phyloP scores from a whole-genome alignment of 1,284 basidiomycete genomes.

The Irpex rosettiformis region DNA sequence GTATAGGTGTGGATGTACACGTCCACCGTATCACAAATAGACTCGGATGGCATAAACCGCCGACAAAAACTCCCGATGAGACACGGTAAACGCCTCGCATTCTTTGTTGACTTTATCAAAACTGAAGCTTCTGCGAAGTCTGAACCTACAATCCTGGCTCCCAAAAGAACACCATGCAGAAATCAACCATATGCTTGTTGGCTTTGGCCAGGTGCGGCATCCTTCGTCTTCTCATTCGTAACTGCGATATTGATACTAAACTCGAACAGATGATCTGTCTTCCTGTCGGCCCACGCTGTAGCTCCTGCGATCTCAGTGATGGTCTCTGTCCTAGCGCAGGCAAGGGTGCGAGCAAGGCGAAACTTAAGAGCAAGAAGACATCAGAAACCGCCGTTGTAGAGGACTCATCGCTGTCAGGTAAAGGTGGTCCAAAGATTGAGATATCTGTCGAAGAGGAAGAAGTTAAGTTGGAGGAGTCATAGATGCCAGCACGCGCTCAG shows the following conservation, averaged over 20 bases:
- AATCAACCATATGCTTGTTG: constrained; percentile 88
- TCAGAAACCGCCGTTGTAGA: background rate
- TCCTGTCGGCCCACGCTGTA: constrained; percentile 82
- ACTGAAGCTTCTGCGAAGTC: constrained; percentile 34
- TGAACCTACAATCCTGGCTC: constrained; percentile 91
- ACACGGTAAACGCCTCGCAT: constrained; percentile 54
- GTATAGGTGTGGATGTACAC: constrained; percentile 95
- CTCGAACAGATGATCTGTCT: constrained; percentile 73
- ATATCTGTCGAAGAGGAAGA: constrained; percentile 33
- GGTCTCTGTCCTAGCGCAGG: constrained; percentile 63
- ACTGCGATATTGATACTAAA: background rate
- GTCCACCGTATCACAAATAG: constrained; percentile 95
- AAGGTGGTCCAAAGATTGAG: constrained; percentile 35
- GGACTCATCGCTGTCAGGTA: background rate
- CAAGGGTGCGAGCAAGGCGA: constrained; percentile 24
- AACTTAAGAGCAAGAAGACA: constrained; percentile 13
- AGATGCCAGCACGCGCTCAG: background rate
- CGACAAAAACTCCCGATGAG: constrained; percentile 85
- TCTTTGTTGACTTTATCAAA: background rate
- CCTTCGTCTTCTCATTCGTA: background rate
- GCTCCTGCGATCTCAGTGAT: constrained; percentile 62
- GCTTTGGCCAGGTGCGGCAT: constrained; percentile 82
- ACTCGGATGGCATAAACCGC: constrained; percentile 84
- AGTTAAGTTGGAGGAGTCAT: background rate
- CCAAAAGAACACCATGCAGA: constrained; percentile 76